Conservation (phyloP, 495 filamentous ascomycete species). For the Copromyces sp. region DNA sequence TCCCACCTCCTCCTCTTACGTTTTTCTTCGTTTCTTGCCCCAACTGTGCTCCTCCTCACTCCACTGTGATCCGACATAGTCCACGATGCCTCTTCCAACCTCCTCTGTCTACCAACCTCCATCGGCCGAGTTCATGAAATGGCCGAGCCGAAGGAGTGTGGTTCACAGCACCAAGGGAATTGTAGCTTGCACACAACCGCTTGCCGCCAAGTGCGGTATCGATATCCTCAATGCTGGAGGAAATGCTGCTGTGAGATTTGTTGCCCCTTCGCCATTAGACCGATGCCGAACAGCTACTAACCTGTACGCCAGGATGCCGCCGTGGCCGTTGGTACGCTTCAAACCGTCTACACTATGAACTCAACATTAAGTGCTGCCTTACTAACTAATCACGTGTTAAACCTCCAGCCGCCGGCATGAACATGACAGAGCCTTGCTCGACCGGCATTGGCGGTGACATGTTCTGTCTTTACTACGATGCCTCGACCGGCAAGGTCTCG, state of each 20-base stretch:
- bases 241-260: conserved; percentile 71
- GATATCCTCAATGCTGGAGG: conserved; percentile 75
- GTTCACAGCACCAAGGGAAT: conserved; percentile 92
- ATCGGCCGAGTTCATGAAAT: conserved; percentile 53
- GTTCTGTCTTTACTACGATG: conserved; percentile 92
- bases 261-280: conserved; percentile 6
- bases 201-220: conserved; percentile 82
- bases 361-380: not conserved
- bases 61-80: not conserved
- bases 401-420: conserved; percentile 64
- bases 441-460: conserved; percentile 98
- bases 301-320: conserved; percentile 64
- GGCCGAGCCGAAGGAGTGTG: conserved; percentile 77
- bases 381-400: not conserved
- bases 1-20: not conserved
- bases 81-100: conserved; percentile 33
- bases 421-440: conserved; percentile 85
- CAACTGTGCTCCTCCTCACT: not conserved
- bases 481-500: conserved; percentile 67
- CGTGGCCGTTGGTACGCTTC: conserved; percentile 49
- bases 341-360: not conserved
- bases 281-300: conserved; percentile 3
- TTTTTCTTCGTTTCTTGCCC: not conserved
- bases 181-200: conserved; percentile 80
- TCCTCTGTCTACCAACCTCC: conserved; percentile 48